Conservation (phyloP, 2,329 filamentous ascomycete species). For the Aspergillus neoniger region DNA sequence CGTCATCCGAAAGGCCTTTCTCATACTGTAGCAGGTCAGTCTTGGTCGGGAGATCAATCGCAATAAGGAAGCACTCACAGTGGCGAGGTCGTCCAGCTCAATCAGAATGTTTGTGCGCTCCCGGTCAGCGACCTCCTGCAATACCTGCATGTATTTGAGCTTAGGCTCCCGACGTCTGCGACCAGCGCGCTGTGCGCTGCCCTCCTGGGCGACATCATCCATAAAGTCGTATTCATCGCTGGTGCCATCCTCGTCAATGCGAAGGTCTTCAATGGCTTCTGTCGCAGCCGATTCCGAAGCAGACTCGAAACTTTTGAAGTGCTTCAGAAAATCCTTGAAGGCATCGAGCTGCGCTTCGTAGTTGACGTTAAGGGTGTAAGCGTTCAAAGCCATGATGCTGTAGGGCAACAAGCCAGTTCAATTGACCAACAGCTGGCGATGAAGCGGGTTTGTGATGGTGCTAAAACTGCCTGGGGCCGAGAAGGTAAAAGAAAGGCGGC, state of each 20-base stretch:
- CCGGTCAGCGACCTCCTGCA: slow-evolving; percentile 86
- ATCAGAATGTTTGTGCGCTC: slow-evolving; percentile 75
- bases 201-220: slow-evolving; percentile 68
- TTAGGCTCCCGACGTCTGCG: slow-evolving; percentile 60
- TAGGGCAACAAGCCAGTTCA: slow-evolving; percentile 21
- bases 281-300: slow-evolving; percentile 67
- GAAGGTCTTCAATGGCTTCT: slow-evolving; percentile 79
- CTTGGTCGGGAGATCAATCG: not conserved
- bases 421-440: slow-evolving; percentile 23
- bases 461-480: slow-evolving; percentile 12
- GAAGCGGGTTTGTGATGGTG: slow-evolving; percentile 14
- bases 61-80: slow-evolving; percentile 52
- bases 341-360: slow-evolving; percentile 79
- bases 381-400: slow-evolving; percentile 77
- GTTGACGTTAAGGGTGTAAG: slow-evolving; percentile 75
- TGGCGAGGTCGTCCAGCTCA: slow-evolving; percentile 82
- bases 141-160: slow-evolving; percentile 82
- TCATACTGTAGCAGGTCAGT: slow-evolving; percentile 64
- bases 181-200: slow-evolving; percentile 49
- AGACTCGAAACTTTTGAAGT: slow-evolving; percentile 77
- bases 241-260: slow-evolving; percentile 81
- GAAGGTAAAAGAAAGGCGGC: slow-evolving; percentile 16
- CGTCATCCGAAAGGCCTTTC: slow-evolving; percentile 64
- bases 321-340: slow-evolving; percentile 83
- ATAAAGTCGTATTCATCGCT: slow-evolving; percentile 93